phyloP scores from a whole-genome alignment of 495 filamentous ascomycete genomes.

The Daldinia loculata region DNA sequence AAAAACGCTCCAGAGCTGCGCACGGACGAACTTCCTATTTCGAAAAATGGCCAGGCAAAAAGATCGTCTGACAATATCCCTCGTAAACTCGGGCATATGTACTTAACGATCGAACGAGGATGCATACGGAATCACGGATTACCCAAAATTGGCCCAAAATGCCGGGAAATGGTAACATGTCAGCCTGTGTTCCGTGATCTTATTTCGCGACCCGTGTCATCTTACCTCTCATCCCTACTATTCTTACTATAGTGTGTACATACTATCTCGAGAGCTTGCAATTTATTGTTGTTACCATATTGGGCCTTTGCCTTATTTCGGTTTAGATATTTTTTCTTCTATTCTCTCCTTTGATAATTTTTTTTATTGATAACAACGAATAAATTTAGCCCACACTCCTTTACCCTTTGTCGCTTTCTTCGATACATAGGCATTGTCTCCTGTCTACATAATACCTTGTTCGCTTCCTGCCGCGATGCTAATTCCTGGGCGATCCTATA shows the following conservation, averaged over 20 bases:
- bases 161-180: conserved; percentile 18
- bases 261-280: conserved; percentile 14
- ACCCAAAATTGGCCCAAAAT: conserved; percentile 22
- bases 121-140: conserved; percentile 5
- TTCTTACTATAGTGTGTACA: conserved; percentile 4
- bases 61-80: too few relatives aligned
- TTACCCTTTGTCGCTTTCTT: conserved; percentile 8
- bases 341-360: neutral
- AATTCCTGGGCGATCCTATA: conserved; percentile 10
- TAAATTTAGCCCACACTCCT: neutral
- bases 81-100: too few relatives aligned
- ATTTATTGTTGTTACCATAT: conserved; percentile 28
- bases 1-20: too few relatives aligned
- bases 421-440: conserved; percentile 1
- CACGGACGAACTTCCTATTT: too few relatives aligned
- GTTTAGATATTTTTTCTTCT: neutral
- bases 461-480: conserved; percentile 6
- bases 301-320: conserved; percentile 12
- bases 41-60: too few relatives aligned
- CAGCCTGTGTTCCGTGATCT: conserved; percentile 5
- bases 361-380: conserved; percentile 1
- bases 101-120: neutral
- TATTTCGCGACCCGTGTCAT: conserved; percentile 43
- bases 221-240: conserved; percentile 6
- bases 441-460: conserved; percentile 1